phyloP scores from a whole-genome alignment of 495 filamentous ascomycete species.

The Astrothelium macrocarpum region DNA sequence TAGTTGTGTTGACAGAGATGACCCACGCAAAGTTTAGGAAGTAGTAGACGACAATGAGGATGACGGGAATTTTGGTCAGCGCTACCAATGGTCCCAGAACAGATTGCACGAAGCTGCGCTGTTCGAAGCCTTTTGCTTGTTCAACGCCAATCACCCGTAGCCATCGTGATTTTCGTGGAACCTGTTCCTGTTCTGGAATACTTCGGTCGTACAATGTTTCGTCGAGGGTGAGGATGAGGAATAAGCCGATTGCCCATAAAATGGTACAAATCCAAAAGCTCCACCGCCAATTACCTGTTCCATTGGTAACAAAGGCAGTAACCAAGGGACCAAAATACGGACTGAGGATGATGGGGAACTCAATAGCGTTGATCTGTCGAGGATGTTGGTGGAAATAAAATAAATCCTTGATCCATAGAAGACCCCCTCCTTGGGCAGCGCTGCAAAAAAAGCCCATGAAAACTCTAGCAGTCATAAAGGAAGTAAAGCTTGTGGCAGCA shows the following conservation, averaged over 20 bases:
- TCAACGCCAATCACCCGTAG: constrained; percentile 12
- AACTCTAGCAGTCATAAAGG: constrained; percentile 13
- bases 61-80: constrained; percentile 12
- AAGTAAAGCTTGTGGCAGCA: constrained; percentile 10
- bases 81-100: constrained; percentile 8
- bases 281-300: constrained; percentile 10
- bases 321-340: constrained; percentile 15
- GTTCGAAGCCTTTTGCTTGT: constrained; percentile 8
- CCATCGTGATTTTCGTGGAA: constrained; percentile 2
- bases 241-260: constrained; percentile 1
- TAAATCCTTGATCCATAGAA: constrained; percentile 17
- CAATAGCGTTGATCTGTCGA: constrained; percentile 11
- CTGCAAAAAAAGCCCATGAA: constrained; percentile 10
- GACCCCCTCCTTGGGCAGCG: constrained; percentile 11
- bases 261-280: constrained; percentile 17
- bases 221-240: constrained; percentile 14
- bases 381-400: constrained; percentile 18
- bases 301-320: constrained; percentile 13
- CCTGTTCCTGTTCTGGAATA: constrained; percentile 3
- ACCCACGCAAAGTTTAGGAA: constrained; percentile 16
- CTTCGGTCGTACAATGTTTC: constrained; percentile 9
- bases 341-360: constrained; percentile 11
- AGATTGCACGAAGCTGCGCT: constrained; percentile 9
- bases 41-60: constrained; percentile 14
- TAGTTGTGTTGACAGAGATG: constrained; percentile 15